Base-by-base conservation (phyloP, 1,284 basidiomycete genomes). In the Papiliotrema nemorosa region DNA sequence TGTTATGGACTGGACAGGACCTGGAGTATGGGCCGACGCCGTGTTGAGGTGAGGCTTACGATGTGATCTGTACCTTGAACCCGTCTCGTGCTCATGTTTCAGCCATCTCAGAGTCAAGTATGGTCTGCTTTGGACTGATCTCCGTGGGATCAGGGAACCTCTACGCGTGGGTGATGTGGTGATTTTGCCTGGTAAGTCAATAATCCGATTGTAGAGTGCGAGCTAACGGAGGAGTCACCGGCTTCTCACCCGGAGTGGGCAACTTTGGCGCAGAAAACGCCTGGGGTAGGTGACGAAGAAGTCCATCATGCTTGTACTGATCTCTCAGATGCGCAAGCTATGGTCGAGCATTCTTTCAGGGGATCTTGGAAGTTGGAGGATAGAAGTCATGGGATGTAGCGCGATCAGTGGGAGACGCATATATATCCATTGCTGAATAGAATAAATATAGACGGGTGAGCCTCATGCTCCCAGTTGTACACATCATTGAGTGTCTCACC, bases 231-330 rank as follows among this genome's bases (percentile, higher is more conserved):
- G 16, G 42, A 55, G 72, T 75, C 3, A 75, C 73, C 4, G 75
- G 75, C 1, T 76, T 76, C 58, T 67, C 63, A 12, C 75, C 75
- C 0, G 75, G 73, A 7, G 71, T 76, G 5, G 69, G 72, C n/a
- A 63, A 71, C 26, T 75, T 75, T 53, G 72, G 71, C 0, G 55
- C 72, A 0, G 52, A 66, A 27, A 39, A 29, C 5, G 14, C 47
- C 2, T 57, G 41, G 35, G 48, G 72, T 72, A 51, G 63, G 64
- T 66, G 24, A 9, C 6, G 18, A n/a, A n/a, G n/a, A n/a, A n/a
- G n/a, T n/a, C n/a, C n/a, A n/a, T n/a, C n/a, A n/a, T n/a, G n/a
- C n/a, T n/a, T n/a, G n/a, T n/a, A n/a, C 35, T 37, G 35, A 37
- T 46, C 20, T 5, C 18, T 10, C 31, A 69, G 72, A 74, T 46